These are phyloP conservation scores for Cercophora newfieldiana DNA, from an alignment of 495 filamentous ascomycete species.

Conservation along the genomic window DNA sequence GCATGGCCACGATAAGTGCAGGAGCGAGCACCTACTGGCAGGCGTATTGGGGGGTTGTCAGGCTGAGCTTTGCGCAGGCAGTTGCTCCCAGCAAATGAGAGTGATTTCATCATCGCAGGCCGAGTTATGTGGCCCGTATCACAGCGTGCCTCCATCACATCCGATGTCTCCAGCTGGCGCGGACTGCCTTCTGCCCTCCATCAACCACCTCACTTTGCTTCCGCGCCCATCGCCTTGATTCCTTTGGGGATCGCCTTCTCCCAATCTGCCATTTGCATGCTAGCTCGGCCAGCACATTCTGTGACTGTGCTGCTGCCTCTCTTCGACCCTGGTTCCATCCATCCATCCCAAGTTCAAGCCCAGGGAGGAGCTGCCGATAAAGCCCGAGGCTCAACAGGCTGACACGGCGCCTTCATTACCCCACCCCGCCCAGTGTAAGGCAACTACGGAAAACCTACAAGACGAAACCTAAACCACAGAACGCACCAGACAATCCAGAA, in stretches of 20 bases:
- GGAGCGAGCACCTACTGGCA: no score
- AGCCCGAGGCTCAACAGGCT: slow-evolving; percentile 23
- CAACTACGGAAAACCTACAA: slow-evolving; percentile 21
- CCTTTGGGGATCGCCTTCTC: neutral
- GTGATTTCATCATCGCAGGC: slow-evolving; percentile 27
- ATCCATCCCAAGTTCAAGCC: no score
- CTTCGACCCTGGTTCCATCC: neutral
- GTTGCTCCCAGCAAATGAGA: slow-evolving; percentile 10
- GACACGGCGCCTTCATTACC: slow-evolving; percentile 22
- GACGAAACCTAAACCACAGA: slow-evolving; percentile 21
- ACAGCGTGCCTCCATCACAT: slow-evolving; percentile 1
- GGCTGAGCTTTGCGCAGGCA: neutral
- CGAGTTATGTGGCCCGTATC: slow-evolving; percentile 14
- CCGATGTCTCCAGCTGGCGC: neutral
- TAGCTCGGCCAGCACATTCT: neutral
- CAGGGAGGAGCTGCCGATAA: slow-evolving; percentile 16
- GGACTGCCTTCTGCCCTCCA: neutral
- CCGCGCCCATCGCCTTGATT: neutral
- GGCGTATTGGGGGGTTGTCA: neutral
- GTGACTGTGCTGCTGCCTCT: neutral
- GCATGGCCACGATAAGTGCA: slow-evolving; percentile 1
- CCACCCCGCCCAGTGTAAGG: slow-evolving; percentile 23
- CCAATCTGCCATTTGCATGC: neutral
- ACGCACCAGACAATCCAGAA: neutral
- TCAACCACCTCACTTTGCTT: slow-evolving; percentile 10